Evolutionary conservation across 805 yeast species (phyloP).

Genomic region (Kazachstania taianensis): DNA sequence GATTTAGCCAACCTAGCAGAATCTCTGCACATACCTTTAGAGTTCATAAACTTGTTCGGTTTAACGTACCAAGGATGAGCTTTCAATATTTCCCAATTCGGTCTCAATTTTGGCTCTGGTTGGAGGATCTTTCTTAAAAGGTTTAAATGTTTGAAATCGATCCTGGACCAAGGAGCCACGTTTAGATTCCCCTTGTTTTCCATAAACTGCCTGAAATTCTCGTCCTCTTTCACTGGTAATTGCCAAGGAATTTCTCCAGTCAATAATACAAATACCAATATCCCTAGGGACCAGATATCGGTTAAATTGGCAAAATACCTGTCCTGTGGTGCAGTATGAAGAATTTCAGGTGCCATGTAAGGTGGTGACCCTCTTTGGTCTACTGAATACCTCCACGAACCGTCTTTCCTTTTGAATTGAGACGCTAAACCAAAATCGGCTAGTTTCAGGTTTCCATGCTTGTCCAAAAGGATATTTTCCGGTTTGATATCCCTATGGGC

Average conservation of each 20-base stretch:
- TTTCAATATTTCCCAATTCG: conserved; percentile 32
- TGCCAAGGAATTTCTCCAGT: conserved; percentile 70
- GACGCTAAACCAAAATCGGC: conserved; percentile 73
- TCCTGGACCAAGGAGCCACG: conserved; percentile 44
- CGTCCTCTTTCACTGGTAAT: conserved; percentile 45
- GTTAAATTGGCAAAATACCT: conserved; percentile 47
- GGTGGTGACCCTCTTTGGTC: conserved; percentile 68
- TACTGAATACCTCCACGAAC: conserved; percentile 36
- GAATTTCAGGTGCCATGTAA: conserved; percentile 69
- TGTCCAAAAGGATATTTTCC: conserved; percentile 58
- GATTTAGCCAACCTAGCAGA: conserved; percentile 41
- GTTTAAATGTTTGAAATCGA: conserved; percentile 41
- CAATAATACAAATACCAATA: conserved; percentile 49
- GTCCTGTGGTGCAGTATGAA: conserved; percentile 19
- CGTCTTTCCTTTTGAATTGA: conserved; percentile 42
- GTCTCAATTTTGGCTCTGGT: conserved; percentile 38
- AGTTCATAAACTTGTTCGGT: conserved; percentile 34
- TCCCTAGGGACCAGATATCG: conserved; percentile 65
- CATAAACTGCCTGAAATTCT: conserved; percentile 35
- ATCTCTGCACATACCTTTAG: conserved; percentile 43
- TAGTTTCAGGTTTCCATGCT: conserved; percentile 55
- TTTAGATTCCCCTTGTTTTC: conserved; percentile 37
- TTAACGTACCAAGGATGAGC: conserved; percentile 48
- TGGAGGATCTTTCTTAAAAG: conserved; percentile 44
- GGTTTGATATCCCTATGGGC: conserved; percentile 73